A percentile compares a stretch with the other conserved stretches of the same genome.
Conservation (phyloP, 345 rosid genomes). For the Gossypium stocksii region DNA sequence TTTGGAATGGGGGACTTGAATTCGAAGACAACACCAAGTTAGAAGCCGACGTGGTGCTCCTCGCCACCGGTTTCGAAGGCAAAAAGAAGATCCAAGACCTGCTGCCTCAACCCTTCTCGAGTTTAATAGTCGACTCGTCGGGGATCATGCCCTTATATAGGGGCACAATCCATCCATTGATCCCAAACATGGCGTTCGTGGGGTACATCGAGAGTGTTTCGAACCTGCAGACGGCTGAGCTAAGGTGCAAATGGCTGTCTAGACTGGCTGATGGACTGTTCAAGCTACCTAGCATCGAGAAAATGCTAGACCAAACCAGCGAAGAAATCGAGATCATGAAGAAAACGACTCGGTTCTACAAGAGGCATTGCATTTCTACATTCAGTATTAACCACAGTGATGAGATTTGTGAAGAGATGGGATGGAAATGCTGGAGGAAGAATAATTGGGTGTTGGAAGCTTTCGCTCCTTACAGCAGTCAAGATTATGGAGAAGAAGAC, state of each 20-base stretch:
- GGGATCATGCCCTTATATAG: constrained; percentile 58
- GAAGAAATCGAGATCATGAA: constrained; percentile 46
- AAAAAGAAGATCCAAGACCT: constrained; percentile 41
- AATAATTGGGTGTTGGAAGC: constrained; percentile 36
- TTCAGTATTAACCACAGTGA: constrained; percentile 45
- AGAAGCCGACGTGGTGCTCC: constrained; percentile 54
- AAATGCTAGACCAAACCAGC: constrained; percentile 33
- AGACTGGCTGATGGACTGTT: constrained; percentile 34
- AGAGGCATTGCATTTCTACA: constrained; percentile 48
- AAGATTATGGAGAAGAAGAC: constrained; percentile 33
- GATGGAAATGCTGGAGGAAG: constrained; percentile 50
- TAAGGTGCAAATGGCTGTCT: constrained; percentile 52
- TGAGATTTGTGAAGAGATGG: constrained; percentile 55
- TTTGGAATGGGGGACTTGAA: constrained; percentile 42
- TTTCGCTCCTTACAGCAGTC: constrained; percentile 42
- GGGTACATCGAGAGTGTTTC: constrained; percentile 57
- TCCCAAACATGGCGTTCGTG: constrained; percentile 59
- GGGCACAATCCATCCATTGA: constrained; percentile 54
- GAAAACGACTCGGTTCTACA: constrained; percentile 41
- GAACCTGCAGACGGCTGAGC: constrained; percentile 46
- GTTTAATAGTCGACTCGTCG: constrained; percentile 25
- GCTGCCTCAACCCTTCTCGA: constrained; percentile 41
- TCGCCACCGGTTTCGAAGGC: constrained; percentile 52
- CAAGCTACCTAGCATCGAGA: constrained; percentile 34
- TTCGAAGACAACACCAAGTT: constrained; percentile 41